phyloP scores from a whole-genome alignment of 1,284 basidiomycete genomes.

The Cryptococcus floricola region DNA sequence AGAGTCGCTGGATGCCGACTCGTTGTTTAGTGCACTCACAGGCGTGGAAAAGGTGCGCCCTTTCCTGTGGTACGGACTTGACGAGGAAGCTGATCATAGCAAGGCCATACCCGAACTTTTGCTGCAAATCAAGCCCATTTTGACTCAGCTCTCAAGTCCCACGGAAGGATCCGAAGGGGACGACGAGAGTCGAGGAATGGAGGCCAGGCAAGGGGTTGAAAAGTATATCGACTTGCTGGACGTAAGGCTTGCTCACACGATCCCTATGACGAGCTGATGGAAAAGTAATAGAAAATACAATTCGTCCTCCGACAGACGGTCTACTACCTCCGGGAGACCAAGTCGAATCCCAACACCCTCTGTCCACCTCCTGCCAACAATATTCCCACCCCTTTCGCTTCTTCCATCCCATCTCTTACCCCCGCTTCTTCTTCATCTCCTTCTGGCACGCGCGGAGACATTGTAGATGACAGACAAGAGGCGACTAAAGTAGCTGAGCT shows the following conservation, averaged over 20 bases:
- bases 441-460: background rate
- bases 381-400: slow-evolving; percentile 38
- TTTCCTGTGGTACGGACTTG: background rate
- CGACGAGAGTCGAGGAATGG: slow-evolving; percentile 22
- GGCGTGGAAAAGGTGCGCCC: slow-evolving; percentile 35
- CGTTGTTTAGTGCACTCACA: slow-evolving; percentile 35
- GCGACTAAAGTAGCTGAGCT: slow-evolving; percentile 21
- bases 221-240: slow-evolving; percentile 39
- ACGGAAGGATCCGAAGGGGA: slow-evolving; percentile 3
- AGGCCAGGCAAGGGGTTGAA: slow-evolving; percentile 31
- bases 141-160: slow-evolving; percentile 28
- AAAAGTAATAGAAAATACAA: slow-evolving; percentile 41
- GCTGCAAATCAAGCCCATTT: slow-evolving; percentile 36
- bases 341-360: slow-evolving; percentile 30
- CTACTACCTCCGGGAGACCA: slow-evolving; percentile 39
- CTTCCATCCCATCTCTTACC: slow-evolving; percentile 10
- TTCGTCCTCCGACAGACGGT: slow-evolving; percentile 44
- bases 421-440: background rate
- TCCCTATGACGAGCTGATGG: background rate
- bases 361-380: slow-evolving; percentile 25
- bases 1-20: slow-evolving; percentile 35
- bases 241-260: slow-evolving; percentile 22
- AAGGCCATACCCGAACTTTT: slow-evolving; percentile 41
- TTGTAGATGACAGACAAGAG: background rate
- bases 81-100: background rate